Evolutionary conservation across 2,329 filamentous ascomycete species (phyloP).

Genomic region (Phaeosphaeria sp.): DNA sequence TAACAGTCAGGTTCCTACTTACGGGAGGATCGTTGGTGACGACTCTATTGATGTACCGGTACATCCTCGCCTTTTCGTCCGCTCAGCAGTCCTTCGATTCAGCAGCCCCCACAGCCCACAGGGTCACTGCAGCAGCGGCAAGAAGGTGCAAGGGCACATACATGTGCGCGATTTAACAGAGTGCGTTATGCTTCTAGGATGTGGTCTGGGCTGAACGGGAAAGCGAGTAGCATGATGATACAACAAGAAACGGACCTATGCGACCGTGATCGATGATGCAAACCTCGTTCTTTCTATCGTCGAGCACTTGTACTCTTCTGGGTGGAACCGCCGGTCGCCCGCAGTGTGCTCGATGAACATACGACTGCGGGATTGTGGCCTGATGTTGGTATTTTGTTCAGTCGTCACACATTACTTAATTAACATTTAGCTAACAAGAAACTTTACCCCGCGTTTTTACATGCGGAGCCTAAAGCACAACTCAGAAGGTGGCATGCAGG

Average conservation of each 20-base stretch:
- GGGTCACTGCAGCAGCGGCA: neutral
- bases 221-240: neutral
- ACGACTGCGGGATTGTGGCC: neutral
- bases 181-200: neutral
- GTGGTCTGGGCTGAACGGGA: neutral
- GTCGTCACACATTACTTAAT: neutral
- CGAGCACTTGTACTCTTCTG: neutral
- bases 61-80: neutral
- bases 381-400: neutral
- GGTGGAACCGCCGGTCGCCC: neutral
- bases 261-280: neutral
- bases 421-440: neutral
- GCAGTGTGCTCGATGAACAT: neutral
- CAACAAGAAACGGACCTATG: neutral
- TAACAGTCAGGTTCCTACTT: neutral
- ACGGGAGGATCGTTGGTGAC: neutral
- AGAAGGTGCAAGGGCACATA: neutral
- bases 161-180: neutral
- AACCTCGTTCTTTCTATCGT: neutral
- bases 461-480: neutral
- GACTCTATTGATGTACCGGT: constrained; percentile 5
- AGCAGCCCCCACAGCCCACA: neutral
- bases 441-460: neutral
- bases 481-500: too few species aligned
- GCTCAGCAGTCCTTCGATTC: neutral